These are phyloP conservation scores for Penicillium psychrofluorescens DNA, from an alignment of 495 filamentous ascomycete genomes.

Conservation along the genomic window DNA sequence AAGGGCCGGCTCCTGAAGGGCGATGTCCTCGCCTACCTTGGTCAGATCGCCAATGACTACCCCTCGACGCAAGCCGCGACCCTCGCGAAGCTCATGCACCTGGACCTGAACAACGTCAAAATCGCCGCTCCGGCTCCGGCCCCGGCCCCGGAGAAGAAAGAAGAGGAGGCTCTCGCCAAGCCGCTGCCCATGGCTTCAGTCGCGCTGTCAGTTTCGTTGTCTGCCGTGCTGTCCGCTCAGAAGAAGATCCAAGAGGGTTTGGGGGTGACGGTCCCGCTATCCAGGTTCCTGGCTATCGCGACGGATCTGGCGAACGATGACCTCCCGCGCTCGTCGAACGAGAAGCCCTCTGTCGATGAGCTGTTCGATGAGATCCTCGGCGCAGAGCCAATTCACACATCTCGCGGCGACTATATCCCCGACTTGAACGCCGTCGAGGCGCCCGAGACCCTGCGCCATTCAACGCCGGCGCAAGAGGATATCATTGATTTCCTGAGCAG, in stretches of 20 bases:
- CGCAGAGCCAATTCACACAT: conserved; percentile 47
- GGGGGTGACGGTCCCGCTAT: conserved; percentile 73
- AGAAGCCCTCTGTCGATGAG: conserved; percentile 64
- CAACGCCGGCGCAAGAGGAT: conserved; percentile 38
- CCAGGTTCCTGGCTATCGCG: conserved; percentile 79
- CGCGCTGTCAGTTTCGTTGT: conserved; percentile 68
- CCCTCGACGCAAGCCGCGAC: conserved; percentile 60
- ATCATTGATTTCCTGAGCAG: conserved; percentile 73
- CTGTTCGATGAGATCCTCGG: conserved; percentile 87
- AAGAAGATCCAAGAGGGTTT: conserved; percentile 66
- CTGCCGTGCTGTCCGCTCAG: conserved; percentile 70
- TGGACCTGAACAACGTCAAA: conserved; percentile 95
- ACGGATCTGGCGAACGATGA: conserved; percentile 78
- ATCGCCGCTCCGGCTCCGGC: conserved; percentile 50
- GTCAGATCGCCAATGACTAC: conserved; percentile 60
- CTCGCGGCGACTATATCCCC: conserved; percentile 59
- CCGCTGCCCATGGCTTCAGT: conserved; percentile 28
- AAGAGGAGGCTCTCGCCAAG: conserved; percentile 29
- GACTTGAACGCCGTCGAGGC: conserved; percentile 58
- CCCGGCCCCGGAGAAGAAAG: conserved; percentile 25
- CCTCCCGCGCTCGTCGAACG: conserved; percentile 57
- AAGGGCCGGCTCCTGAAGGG: conserved; percentile 89
- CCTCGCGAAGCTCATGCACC: conserved; percentile 67
- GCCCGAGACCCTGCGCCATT: conserved; percentile 14
- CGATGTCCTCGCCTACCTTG: conserved; percentile 87